phyloP scores from a whole-genome alignment of 2,329 filamentous ascomycete species.

The Chaetomium sp. region DNA sequence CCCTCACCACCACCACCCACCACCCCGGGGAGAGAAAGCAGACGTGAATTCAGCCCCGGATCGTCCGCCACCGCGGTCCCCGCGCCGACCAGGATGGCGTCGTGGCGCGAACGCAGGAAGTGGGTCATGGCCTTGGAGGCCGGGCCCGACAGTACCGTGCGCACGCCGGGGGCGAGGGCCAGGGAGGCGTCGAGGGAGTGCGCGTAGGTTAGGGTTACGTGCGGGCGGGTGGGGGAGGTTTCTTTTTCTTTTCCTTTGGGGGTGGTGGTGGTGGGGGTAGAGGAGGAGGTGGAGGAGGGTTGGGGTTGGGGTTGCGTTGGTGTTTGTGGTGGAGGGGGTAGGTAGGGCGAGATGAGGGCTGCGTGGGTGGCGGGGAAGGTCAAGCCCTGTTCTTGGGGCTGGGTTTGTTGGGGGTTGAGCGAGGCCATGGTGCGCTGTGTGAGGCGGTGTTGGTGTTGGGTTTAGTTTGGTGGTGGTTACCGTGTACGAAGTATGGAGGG shows the following conservation, averaged over 20 bases:
- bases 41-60: constrained; percentile 80
- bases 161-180: constrained; percentile 74
- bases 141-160: constrained; percentile 79
- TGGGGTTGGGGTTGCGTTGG: neutral
- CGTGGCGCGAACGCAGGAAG: constrained; percentile 78
- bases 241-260: constrained; percentile 6
- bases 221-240: neutral
- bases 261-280: constrained; percentile 1
- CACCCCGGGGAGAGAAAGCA: constrained; percentile 43
- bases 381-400: constrained; percentile 29
- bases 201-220: constrained; percentile 83
- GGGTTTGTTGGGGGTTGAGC: constrained; percentile 23
- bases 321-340: constrained; percentile 23
- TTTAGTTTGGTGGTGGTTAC: neutral
- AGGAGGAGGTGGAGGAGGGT: constrained; percentile 12
- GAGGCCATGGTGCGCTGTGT: neutral
- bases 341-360: constrained; percentile 24
- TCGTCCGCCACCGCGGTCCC: constrained; percentile 84
- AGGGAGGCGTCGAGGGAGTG: constrained; percentile 84
- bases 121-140: constrained; percentile 92
- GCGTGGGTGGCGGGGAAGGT: constrained; percentile 30
- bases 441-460: neutral
- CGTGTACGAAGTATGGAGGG: neutral
- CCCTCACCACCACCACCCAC: too few relatives aligned
- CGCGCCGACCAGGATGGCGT: constrained; percentile 82